Percentiles rank a stretch among this genome's conserved stretches.
These are phyloP conservation scores for Microbotryum violaceum DNA, from an alignment of 1,284 basidiomycete genomes.

Conservation along the genomic window DNA sequence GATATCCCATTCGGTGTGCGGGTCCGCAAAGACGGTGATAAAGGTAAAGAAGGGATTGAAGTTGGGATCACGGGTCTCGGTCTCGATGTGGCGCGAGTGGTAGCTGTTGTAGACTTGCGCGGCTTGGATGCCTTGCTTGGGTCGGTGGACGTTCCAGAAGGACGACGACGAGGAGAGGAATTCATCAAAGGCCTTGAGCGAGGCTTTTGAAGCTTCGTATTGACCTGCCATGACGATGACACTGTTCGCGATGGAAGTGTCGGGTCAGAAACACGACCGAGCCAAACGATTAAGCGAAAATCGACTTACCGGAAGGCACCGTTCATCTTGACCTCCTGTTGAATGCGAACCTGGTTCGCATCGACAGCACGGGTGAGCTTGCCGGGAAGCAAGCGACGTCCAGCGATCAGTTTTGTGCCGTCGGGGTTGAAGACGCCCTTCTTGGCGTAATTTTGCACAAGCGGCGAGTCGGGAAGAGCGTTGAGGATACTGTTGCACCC, in stretches of 20 bases:
- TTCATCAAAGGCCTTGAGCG: constrained; percentile 29
- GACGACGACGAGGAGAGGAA: constrained; percentile 33
- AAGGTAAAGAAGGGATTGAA: constrained; percentile 34
- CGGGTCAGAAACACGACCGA: neutral
- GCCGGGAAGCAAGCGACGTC: constrained; percentile 35
- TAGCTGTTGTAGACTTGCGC: constrained; percentile 27
- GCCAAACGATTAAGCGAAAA: neutral
- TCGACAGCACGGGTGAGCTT: constrained; percentile 35
- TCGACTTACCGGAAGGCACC: constrained; percentile 34
- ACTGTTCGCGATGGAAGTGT: neutral
- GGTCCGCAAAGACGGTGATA: constrained; percentile 32
- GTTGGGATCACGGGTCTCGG: constrained; percentile 11
- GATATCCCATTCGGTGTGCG: constrained; percentile 38
- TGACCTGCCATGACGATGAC: constrained; percentile 34
- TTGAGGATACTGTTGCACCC: constrained; percentile 33
- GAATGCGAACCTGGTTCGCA: constrained; percentile 37
- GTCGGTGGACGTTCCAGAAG: constrained; percentile 35
- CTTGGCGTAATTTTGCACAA: constrained; percentile 31
- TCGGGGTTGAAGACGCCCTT: constrained; percentile 32
- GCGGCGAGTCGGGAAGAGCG: constrained; percentile 30
- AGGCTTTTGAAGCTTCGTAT: constrained; percentile 10
- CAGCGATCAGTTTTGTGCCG: constrained; percentile 29
- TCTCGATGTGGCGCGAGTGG: constrained; percentile 29
- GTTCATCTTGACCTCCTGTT: constrained; percentile 39
- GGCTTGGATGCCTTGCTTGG: constrained; percentile 21